Percentiles rank a stretch among this genome's conserved stretches.
These are phyloP conservation scores for Calonectria naviculata DNA, from an alignment of 2,329 filamentous ascomycete species.

Conservation along the genomic window DNA sequence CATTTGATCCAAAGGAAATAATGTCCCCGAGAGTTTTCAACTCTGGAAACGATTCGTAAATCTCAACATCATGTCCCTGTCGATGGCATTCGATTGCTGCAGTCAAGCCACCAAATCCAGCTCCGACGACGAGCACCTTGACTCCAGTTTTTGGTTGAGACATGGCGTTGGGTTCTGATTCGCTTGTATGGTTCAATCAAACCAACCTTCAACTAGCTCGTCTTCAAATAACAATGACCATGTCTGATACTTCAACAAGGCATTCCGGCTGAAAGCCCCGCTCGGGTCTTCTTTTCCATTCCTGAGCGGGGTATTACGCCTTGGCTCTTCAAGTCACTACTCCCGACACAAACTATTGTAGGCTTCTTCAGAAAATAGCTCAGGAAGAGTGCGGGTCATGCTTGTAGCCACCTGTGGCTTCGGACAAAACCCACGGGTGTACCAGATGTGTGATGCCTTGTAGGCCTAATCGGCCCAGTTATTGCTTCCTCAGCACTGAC, in stretches of 20 bases:
- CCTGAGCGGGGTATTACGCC: background rate
- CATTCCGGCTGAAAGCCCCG: background rate
- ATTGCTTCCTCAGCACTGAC: conserved; percentile 5
- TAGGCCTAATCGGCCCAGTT: background rate
- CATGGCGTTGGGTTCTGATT: conserved; percentile 10
- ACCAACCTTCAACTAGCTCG: background rate
- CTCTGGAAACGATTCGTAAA: conserved; percentile 68
- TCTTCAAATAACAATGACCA: background rate
- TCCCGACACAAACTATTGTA: no score
- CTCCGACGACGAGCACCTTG: conserved; percentile 24
- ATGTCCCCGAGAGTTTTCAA: conserved; percentile 71
- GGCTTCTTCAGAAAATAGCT: background rate
- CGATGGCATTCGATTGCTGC: conserved; percentile 72
- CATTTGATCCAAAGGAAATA: conserved; percentile 70
- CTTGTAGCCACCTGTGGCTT: background rate
- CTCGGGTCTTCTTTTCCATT: background rate
- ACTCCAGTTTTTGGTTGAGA: conserved; percentile 20
- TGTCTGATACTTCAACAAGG: background rate
- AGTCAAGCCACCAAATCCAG: conserved; percentile 70
- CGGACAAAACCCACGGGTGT: background rate
- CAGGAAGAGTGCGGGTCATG: background rate
- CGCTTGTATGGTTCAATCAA: no score
- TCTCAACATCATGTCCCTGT: conserved; percentile 67
- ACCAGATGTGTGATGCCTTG: background rate
- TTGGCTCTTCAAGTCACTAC: background rate